phyloP scores from a whole-genome alignment of 164 flowering plant species.

The Stephania yunnanensis region DNA sequence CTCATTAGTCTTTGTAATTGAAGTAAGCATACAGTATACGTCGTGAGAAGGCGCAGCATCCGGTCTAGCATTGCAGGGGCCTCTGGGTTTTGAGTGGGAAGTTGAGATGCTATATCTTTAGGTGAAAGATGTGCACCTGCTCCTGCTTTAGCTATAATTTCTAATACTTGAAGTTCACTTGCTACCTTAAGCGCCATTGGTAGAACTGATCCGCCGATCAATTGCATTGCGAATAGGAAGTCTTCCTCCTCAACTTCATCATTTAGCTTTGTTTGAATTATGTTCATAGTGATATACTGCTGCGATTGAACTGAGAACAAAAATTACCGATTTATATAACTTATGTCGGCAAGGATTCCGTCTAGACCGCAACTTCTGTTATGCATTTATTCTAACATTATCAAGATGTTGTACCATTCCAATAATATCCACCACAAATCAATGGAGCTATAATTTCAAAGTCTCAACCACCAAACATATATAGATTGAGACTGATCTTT shows the following conservation, averaged over 20 bases:
- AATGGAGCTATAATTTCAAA: too few relatives aligned
- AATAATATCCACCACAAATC: too few relatives aligned
- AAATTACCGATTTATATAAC: background rate
- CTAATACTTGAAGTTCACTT: slow-evolving; percentile 64
- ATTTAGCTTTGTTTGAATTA: background rate
- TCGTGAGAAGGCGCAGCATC: slow-evolving; percentile 60
- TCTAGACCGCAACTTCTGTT: too few relatives aligned
- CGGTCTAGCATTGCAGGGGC: slow-evolving; percentile 72
- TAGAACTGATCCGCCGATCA: slow-evolving; percentile 48
- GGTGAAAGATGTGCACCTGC: slow-evolving; percentile 48
- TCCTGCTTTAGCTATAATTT: slow-evolving; percentile 56
- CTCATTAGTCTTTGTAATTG: slow-evolving; percentile 17
- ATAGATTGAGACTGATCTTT: too few relatives aligned
- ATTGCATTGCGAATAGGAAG: slow-evolving; percentile 52
- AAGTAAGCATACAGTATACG: slow-evolving; percentile 52
- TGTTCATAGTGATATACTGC: background rate
- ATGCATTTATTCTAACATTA: too few relatives aligned
- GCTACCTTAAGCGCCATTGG: slow-evolving; percentile 75
- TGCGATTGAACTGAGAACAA: background rate
- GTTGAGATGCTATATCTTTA: slow-evolving; percentile 50
- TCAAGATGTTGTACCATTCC: too few relatives aligned
- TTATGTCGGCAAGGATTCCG: too few relatives aligned
- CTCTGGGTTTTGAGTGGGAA: slow-evolving; percentile 57
- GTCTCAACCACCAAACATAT: too few relatives aligned
- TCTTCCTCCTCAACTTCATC: slow-evolving; percentile 28